Base-by-base conservation (phyloP, 345 rosid species). In the Theobroma cacao region DNA sequence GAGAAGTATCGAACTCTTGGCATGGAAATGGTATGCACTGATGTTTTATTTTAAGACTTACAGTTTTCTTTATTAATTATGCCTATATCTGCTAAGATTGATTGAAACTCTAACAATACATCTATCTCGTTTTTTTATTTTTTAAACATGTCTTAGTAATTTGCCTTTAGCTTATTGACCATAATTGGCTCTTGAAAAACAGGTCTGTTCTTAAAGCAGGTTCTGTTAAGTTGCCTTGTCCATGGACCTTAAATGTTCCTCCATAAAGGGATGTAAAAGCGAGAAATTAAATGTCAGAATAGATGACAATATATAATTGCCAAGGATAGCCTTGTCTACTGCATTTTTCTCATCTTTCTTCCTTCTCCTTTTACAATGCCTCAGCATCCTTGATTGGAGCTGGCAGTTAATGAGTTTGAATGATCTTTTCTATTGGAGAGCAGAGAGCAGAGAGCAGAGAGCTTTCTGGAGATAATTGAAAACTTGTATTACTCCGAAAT, bases 1-100 rank as follows among this genome's bases (percentile, higher is more conserved):
- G 95, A 93, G 75, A 91, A 88, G 80, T 97, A 97, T 78, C 91
- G 84, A 74, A 75, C 77, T 60, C 89, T 93, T 78, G 99, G 98
- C 90, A 86, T 88, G 95, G 98, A 94, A 82, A 97, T 97, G 99
- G 99, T 96, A 91, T 43, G 77, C 74, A 24, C 55, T 66, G n/a
- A 30, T 63, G 22, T 55, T 72, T 15, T 14, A 59, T 34, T 72
- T 72, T 45, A 31, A 62, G 9, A 40, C 24, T 24, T 69, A 43
- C 36, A 26, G 8, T 61, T 75, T 75, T 60, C 20, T 60, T 61
- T 22, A 10, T 47, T 17, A 43, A 43, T 17, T 75, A 3, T 61
- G 5, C 3, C n/a, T 50, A 28, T 63, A 10, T 71, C 24, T 70
- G 58, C 60, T 31, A 4, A 31, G 36, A 50, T 71, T 50, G 36